A percentile compares a stretch with the other conserved stretches of the same genome.
phyloP scores from a whole-genome alignment of 2,329 filamentous ascomycete genomes.

The Zymoseptoria crescenta region DNA sequence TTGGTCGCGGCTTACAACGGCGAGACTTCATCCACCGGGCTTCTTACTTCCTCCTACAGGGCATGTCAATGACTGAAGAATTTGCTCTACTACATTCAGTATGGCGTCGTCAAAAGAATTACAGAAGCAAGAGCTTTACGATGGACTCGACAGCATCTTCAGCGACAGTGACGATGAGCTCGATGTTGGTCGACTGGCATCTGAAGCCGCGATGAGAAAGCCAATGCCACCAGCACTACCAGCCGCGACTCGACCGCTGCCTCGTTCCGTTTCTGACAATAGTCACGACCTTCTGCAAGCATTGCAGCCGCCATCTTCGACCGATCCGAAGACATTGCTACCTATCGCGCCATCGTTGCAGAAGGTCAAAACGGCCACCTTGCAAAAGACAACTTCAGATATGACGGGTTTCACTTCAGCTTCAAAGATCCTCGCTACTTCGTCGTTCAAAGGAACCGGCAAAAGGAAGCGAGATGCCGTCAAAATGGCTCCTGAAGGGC shows the following conservation, averaged over 20 bases:
- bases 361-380: neutral
- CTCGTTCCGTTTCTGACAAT: slow-evolving; percentile 21
- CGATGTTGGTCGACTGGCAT: slow-evolving; percentile 18
- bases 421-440: slow-evolving; percentile 4
- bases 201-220: slow-evolving; percentile 12
- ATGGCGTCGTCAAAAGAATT: neutral
- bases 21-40: neutral
- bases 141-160: slow-evolving; percentile 14
- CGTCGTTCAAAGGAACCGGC: slow-evolving; percentile 7
- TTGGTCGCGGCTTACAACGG: neutral
- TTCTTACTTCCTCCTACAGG: neutral
- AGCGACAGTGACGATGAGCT: slow-evolving; percentile 16
- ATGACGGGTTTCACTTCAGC: slow-evolving; percentile 8
- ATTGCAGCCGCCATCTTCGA: slow-evolving; percentile 5
- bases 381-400: slow-evolving; percentile 16
- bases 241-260: slow-evolving; percentile 6
- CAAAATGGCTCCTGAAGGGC: slow-evolving; percentile 19
- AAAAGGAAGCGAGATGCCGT: slow-evolving; percentile 24
- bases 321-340: slow-evolving; percentile 1
- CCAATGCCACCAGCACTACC: slow-evolving; percentile 1
- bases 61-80: neutral
- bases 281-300: neutral
- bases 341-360: neutral
- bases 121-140: slow-evolving; percentile 18
- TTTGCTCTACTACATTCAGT: neutral